Evolutionary conservation across 257 asterid genomes (phyloP), one percentile per base, ranked within the genome.

Genomic region (Paraleonurus japonicus): DNA sequence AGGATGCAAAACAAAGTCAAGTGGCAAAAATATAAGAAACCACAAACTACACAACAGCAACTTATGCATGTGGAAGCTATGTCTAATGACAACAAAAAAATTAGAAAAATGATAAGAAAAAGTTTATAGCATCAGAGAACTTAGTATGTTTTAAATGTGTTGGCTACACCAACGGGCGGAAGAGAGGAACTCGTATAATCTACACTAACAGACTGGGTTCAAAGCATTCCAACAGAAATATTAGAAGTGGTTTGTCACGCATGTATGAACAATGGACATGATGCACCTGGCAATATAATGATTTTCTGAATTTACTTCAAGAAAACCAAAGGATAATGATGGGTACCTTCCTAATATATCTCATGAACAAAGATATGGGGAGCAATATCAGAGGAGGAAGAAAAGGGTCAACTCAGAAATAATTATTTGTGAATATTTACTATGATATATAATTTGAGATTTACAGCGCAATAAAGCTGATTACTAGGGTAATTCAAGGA

Each of bases 1-100:
- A 54, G 61, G 50, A 71, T 48, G 72, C n/a, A 35, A 65, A 62
- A 58, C 66, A 45, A 72, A 77, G 13, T 54, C 58, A 65, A 28
- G 24, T 37, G 58, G 53, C 62, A 30, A 50, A 43, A 47, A 72
- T 75, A 50, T 41, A 54, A 37, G 51, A 62, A 67, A 72, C 23
- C 58, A 72, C 45, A 68, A 61, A 7, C 30, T 33, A 61, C 5
- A 63, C 53, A 33, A 50, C 39, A 60, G 55, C 54, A 30, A 17
- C 48, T 32, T 35, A 24, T 20, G 61, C 57, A 26, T 54, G 27
- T 63, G 16, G 53, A 47, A 45, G 30, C 63, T 39, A 73, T 48
- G 10, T 58, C 47, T 19, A 51, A 61, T 61, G 60, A 61, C 28
- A 28, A 23, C 71, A 77, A 47, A 47, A 4, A n/a, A 16, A n/a